A percentile compares a stretch with the other conserved stretches of the same genome.
phyloP scores from a whole-genome alignment of 306 rosid genomes.

The Lathyrus aphaca region DNA sequence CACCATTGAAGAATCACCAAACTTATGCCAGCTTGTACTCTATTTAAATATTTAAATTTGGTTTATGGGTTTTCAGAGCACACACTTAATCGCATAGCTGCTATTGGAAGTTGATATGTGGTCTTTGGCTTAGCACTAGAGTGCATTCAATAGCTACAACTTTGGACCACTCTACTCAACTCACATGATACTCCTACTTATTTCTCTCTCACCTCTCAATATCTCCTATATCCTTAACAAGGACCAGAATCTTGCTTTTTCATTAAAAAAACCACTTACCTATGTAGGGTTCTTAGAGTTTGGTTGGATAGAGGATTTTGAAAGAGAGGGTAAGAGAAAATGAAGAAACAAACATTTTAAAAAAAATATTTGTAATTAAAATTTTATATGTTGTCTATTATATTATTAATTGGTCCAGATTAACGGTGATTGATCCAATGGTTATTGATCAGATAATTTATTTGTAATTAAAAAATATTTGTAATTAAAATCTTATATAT shows the following conservation, averaged over 20 bases:
- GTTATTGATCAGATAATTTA: too few relatives aligned
- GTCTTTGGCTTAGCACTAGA: conserved; percentile 31
- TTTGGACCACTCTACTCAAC: conserved; percentile 54
- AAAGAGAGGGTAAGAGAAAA: too few relatives aligned
- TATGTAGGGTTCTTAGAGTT: background rate
- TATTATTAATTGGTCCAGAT: too few relatives aligned
- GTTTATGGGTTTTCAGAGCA: conserved; percentile 30
- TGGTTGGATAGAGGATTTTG: too few relatives aligned
- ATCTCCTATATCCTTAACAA: conserved; percentile 40
- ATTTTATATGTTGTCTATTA: background rate
- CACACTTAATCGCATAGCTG: conserved; percentile 34
- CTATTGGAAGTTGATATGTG: conserved; percentile 31
- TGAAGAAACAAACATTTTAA: too few relatives aligned
- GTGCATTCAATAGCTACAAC: conserved; percentile 34
- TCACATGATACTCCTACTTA: conserved; percentile 34
- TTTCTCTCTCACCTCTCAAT: conserved; percentile 13
- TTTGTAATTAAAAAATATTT: too few relatives aligned
- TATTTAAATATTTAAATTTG: conserved; percentile 30
- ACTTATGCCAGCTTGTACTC: conserved; percentile 23
- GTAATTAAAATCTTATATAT: too few relatives aligned
- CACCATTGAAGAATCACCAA: conserved; percentile 30
- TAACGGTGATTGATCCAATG: too few relatives aligned
- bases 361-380: background rate
- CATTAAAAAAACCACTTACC: conserved; percentile 32
- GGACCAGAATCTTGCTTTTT: conserved; percentile 26